Conservation (phyloP, 129 eudicot genomes). For the Pseudognaphalium luteoalbum region DNA sequence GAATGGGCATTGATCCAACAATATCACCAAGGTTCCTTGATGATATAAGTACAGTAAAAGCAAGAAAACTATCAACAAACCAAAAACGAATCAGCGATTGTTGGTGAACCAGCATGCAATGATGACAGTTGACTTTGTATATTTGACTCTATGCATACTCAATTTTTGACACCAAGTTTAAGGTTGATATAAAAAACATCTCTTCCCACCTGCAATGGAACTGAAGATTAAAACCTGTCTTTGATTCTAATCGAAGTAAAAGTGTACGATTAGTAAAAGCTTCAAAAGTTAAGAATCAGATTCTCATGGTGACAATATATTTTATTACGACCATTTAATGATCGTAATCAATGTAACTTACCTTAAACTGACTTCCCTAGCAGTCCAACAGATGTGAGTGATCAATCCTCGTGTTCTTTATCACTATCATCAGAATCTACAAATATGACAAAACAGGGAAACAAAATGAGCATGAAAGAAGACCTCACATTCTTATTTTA, state of each 20-base stretch:
- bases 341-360: not conserved
- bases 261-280: not conserved
- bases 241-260: not conserved
- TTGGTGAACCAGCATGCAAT: constrained; percentile 30
- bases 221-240: not conserved
- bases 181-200: constrained; percentile 26
- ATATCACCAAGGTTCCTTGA: constrained; percentile 40
- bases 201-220: constrained; percentile 25
- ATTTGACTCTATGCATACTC: constrained; percentile 31
- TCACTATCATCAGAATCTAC: constrained; percentile 77
- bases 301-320: not conserved
- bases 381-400: constrained; percentile 17
- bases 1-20: constrained; percentile 26
- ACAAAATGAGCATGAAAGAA: not conserved
- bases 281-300: not conserved
- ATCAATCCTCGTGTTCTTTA: constrained; percentile 84
- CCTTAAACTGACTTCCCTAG: constrained; percentile 30
- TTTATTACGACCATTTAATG: not conserved
- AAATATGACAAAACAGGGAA: not conserved
- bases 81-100: constrained; percentile 10
- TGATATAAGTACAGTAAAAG: constrained; percentile 17
- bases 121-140: constrained; percentile 31
- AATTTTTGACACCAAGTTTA: constrained; percentile 20
- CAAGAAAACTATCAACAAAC: constrained; percentile 32
- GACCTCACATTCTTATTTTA: not conserved